A percentile compares a stretch with the other conserved stretches of the same genome.
These are phyloP conservation scores for Hyphopichia burtonii DNA, from an alignment of 1,139 yeast genomes.

Conservation along the genomic window DNA sequence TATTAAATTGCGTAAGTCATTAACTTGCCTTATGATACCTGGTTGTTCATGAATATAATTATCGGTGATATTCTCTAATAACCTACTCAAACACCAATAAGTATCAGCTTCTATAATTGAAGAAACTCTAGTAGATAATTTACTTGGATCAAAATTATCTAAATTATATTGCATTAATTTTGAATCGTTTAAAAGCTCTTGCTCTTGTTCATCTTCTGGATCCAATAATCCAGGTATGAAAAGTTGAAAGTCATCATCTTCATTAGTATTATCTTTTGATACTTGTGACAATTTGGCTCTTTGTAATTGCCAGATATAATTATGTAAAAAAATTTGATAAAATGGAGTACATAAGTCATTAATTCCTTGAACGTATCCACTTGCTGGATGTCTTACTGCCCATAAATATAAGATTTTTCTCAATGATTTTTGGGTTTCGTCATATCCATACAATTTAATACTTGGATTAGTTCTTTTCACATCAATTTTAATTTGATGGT, in stretches of 20 bases:
- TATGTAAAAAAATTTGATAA: conserved; percentile 78
- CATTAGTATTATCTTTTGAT: conserved; percentile 8
- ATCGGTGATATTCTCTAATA: conserved; percentile 92
- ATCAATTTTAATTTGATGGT: conserved; percentile 96
- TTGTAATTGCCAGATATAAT: conserved; percentile 57
- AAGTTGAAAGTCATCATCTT: conserved; percentile 23
- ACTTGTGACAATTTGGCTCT: conserved; percentile 14
- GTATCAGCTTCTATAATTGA: conserved; percentile 82
- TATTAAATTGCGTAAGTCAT: conserved; percentile 73
- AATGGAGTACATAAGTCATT: conserved; percentile 95
- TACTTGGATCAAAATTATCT: conserved; percentile 60
- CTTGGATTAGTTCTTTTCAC: conserved; percentile 94
- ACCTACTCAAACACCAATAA: conserved; percentile 91
- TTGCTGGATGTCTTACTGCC: conserved; percentile 98
- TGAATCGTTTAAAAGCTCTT: conserved; percentile 26
- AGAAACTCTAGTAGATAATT: conserved; percentile 49
- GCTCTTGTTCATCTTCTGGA: conserved; percentile 28
- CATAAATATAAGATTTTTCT: conserved; percentile 84
- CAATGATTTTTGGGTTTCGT: conserved; percentile 72
- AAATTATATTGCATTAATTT: conserved; percentile 20
- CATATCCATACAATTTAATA: conserved; percentile 65
- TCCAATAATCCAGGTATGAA: conserved; percentile 39
- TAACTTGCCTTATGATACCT: conserved; percentile 89
- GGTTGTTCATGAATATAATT: conserved; percentile 98
- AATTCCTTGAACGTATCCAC: conserved; percentile 99